These are phyloP conservation scores for Kwoniella pini DNA, from an alignment of 768 basidiomycete species.

Conservation along the genomic window DNA sequence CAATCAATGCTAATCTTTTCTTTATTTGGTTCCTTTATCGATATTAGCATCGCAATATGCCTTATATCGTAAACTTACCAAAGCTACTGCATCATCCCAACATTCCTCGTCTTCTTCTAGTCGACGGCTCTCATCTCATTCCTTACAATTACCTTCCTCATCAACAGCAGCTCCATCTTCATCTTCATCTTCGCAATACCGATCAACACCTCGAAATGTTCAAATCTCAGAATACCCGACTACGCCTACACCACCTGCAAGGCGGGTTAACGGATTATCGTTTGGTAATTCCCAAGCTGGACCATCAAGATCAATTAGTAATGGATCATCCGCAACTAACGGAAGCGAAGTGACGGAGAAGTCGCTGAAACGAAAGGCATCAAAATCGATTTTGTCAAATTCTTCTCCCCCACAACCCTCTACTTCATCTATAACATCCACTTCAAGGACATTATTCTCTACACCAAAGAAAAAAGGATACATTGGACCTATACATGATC, in stretches of 20 bases:
- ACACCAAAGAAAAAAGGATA: constrained; percentile 41
- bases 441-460: constrained; percentile 15
- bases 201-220: constrained; percentile 26
- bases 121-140: background rate
- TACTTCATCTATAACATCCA: constrained; percentile 1
- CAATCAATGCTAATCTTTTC: background rate
- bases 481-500: constrained; percentile 41
- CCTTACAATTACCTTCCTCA: constrained; percentile 18
- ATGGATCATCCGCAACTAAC: background rate
- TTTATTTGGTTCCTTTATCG: constrained; percentile 9
- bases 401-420: background rate
- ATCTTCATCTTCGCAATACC: constrained; percentile 13
- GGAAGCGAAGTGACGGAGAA: background rate
- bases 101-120: background rate
- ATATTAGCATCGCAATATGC: constrained; percentile 42
- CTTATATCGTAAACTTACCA: constrained; percentile 36
- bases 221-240: constrained; percentile 35
- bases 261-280: constrained; percentile 12
- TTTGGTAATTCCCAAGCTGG: constrained; percentile 9
- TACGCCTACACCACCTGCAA: constrained; percentile 44
- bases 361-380: constrained; percentile 36
- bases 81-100: constrained; percentile 21
- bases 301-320: constrained; percentile 5
- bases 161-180: constrained; percentile 16
- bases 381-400: constrained; percentile 10